Percentiles rank a stretch among this genome's conserved stretches.
These are phyloP conservation scores for Suzukiozyma palmioleophila DNA, from an alignment of 1,139 yeast species.

Conservation along the genomic window DNA sequence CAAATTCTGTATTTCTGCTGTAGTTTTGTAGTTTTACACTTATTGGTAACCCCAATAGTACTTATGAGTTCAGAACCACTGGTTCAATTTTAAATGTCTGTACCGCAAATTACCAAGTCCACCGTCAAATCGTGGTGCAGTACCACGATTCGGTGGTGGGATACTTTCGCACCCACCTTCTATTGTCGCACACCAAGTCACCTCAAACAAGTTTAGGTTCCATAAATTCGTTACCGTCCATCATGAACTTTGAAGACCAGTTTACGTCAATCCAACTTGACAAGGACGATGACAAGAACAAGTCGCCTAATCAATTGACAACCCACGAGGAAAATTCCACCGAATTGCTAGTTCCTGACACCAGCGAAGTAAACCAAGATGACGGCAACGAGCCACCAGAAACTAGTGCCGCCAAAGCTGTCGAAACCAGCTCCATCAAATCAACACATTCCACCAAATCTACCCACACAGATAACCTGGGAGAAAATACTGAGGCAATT, in stretches of 20 bases:
- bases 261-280: conserved; percentile 60
- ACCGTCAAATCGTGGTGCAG: too few species aligned
- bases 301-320: conserved; percentile 6
- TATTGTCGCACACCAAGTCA: too few species aligned
- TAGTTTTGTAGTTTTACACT: too few species aligned
- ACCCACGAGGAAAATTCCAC: conserved; percentile 5
- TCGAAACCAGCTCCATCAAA: neutral
- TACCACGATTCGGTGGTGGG: too few species aligned
- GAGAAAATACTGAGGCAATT: neutral
- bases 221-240: too few species aligned
- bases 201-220: too few species aligned
- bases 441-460: neutral
- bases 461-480: neutral
- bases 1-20: too few species aligned
- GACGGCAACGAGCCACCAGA: conserved; percentile 5
- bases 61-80: too few species aligned
- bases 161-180: too few species aligned
- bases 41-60: too few species aligned
- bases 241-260: conserved; percentile 41
- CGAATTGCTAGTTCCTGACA: conserved; percentile 1
- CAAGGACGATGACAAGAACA: conserved; percentile 30
- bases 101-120: too few species aligned
- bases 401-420: neutral
- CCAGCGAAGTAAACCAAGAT: conserved; percentile 1
- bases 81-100: too few species aligned